Evolutionary conservation across 805 yeast genomes (phyloP).

Genomic region (Lachancea kluyveri): DNA sequence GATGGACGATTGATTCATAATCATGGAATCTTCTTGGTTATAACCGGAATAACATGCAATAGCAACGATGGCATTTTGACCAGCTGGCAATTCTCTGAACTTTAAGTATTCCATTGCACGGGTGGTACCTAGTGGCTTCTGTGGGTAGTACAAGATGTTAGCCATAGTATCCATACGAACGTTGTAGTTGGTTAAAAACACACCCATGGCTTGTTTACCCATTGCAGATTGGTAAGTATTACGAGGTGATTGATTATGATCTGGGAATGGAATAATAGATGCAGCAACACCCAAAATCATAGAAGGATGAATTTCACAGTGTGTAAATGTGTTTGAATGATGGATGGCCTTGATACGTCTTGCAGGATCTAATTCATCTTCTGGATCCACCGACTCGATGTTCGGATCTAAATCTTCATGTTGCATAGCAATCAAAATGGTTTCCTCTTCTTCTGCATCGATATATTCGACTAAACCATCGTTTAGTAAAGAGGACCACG

Average conservation of each 20-base stretch:
- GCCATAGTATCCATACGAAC: slow-evolving; percentile 99
- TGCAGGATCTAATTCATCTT: slow-evolving; percentile 44
- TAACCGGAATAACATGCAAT: slow-evolving; percentile 97
- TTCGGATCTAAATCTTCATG: slow-evolving; percentile 88
- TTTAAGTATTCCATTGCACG: slow-evolving; percentile 96
- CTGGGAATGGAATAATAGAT: slow-evolving; percentile 98
- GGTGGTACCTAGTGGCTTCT: slow-evolving; percentile 96
- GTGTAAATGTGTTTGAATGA: slow-evolving; percentile 82
- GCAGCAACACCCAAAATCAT: slow-evolving; percentile 99
- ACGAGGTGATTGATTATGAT: slow-evolving; percentile 98
- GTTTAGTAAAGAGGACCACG: slow-evolving; percentile 78
- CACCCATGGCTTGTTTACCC: slow-evolving; percentile 99
- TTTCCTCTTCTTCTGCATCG: slow-evolving; percentile 99
- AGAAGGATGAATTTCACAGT: slow-evolving; percentile 98
- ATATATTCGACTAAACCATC: slow-evolving; percentile 93
- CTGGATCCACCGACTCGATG: slow-evolving; percentile 35
- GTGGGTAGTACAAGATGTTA: slow-evolving; percentile 93
- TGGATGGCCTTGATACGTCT: slow-evolving; percentile 76
- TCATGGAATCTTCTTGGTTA: slow-evolving; percentile 99
- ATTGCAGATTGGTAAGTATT: slow-evolving; percentile 98
- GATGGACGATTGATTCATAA: slow-evolving; percentile 97
- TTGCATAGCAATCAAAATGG: slow-evolving; percentile 97
- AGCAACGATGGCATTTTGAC: slow-evolving; percentile 98
- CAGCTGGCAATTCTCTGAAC: slow-evolving; percentile 97
- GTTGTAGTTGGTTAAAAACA: slow-evolving; percentile 86